A percentile compares a stretch with the other conserved stretches of the same genome.
These are phyloP conservation scores for Pythium sp. DNA, from an alignment of 352 stramenopile genomes.

Conservation along the genomic window DNA sequence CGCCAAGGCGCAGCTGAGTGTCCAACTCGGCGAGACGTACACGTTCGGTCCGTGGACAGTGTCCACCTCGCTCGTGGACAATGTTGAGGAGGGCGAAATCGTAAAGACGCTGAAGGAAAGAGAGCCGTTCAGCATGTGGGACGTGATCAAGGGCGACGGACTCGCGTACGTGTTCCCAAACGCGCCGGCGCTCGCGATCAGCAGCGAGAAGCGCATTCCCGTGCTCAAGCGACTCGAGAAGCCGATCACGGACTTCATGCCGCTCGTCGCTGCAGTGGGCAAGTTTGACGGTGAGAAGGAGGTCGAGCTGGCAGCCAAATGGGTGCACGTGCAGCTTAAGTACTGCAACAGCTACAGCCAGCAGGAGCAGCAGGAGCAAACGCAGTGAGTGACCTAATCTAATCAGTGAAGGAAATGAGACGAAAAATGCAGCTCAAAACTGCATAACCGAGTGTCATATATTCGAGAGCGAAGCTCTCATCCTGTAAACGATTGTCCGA, in stretches of 20 bases:
- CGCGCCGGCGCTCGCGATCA: constrained; percentile 48
- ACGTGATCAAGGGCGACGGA: constrained; percentile 44
- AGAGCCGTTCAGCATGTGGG: constrained; percentile 52
- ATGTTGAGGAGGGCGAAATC: constrained; percentile 13
- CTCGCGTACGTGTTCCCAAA: constrained; percentile 67
- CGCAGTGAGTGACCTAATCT: neutral
- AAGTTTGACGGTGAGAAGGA: constrained; percentile 24
- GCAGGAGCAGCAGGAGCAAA: neutral
- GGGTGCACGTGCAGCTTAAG: constrained; percentile 39
- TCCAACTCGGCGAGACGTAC: constrained; percentile 39
- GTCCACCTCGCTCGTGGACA: constrained; percentile 30
- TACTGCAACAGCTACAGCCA: constrained; percentile 19
- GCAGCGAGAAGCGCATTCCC: constrained; percentile 50
- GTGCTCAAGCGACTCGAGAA: constrained; percentile 65
- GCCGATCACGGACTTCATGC: constrained; percentile 70
- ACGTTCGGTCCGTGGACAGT: constrained; percentile 60
- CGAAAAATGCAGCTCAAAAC: too few relatives aligned
- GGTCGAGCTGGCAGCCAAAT: constrained; percentile 20
- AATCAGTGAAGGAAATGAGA: too few relatives aligned
- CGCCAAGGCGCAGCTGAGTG: constrained; percentile 15
- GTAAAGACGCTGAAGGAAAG: constrained; percentile 25
- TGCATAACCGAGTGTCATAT: too few relatives aligned
- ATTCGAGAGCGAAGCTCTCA: too few relatives aligned
- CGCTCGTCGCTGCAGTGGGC: constrained; percentile 50
- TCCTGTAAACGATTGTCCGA: too few relatives aligned